A percentile compares a stretch with the other conserved stretches of the same genome.
Evolutionary conservation across 2,329 filamentous ascomycete genomes (phyloP).

Genomic region (Exophiala aquamarina): DNA sequence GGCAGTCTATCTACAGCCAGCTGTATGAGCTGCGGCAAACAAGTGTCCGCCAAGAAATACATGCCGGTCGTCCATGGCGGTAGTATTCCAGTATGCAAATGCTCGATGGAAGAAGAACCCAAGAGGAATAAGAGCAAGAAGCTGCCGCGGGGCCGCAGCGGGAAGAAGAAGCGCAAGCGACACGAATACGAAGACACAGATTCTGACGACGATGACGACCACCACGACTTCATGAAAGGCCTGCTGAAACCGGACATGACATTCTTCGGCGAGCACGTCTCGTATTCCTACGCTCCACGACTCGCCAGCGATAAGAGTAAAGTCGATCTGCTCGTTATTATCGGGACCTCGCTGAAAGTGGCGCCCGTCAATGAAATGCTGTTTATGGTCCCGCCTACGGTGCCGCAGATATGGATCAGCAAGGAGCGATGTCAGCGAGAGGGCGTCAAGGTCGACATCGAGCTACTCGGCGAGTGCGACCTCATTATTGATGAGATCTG

Average conservation of each 20-base stretch:
- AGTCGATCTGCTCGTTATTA: conserved; percentile 89
- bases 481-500: conserved; percentile 85
- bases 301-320: conserved; percentile 76
- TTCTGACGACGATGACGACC: conserved; percentile 58
- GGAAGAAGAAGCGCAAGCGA: conserved; percentile 29
- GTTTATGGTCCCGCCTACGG: conserved; percentile 70
- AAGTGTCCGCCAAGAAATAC: conserved; percentile 73
- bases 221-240: conserved; percentile 68
- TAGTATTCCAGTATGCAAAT: conserved; percentile 69
- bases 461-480: conserved; percentile 93
- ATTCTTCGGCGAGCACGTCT: conserved; percentile 91
- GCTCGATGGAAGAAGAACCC: conserved; percentile 14
- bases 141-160: conserved; percentile 2
- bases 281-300: conserved; percentile 76
- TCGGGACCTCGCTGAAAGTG: conserved; percentile 94
- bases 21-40: conserved; percentile 77
- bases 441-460: conserved; percentile 89
- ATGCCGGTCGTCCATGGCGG: conserved; percentile 76
- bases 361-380: conserved; percentile 92
- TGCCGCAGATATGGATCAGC: conserved; percentile 83
- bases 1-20: conserved; percentile 92
- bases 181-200: conserved; percentile 21
- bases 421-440: conserved; percentile 49
- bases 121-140: conserved; percentile 32
- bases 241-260: conserved; percentile 79